Evolutionary conservation across 176 grass and related monocot species (phyloP).

Genomic region (Hsuehochloa calcarea): DNA sequence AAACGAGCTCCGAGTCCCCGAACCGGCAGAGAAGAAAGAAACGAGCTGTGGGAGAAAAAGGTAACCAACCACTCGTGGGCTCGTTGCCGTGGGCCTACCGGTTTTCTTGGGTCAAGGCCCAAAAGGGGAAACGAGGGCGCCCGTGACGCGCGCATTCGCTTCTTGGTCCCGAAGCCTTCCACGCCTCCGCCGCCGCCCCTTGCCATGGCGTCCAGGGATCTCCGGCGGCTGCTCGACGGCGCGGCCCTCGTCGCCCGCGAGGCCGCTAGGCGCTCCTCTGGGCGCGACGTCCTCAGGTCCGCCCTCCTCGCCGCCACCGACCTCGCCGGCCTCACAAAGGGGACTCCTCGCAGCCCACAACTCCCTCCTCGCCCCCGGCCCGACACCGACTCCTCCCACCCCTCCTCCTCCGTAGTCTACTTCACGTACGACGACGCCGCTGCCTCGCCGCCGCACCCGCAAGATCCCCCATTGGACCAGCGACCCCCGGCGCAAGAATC

Average conservation of each 20-base stretch:
- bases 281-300: constrained; percentile 44
- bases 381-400: constrained; percentile 1
- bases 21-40: no score
- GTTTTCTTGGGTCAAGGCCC: neutral
- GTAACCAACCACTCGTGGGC: no score
- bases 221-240: constrained; percentile 58
- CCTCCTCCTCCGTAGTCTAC: constrained; percentile 56
- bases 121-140: neutral
- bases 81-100: neutral
- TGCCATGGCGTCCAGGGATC: constrained; percentile 53
- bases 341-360: constrained; percentile 40
- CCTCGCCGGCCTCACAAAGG: constrained; percentile 71
- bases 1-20: no score
- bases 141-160: neutral
- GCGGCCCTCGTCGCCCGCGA: constrained; percentile 64
- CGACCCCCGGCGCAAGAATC: constrained; percentile 9
- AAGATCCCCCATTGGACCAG: constrained; percentile 27
- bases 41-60: neutral
- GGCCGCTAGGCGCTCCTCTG: constrained; percentile 30
- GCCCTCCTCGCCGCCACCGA: constrained; percentile 66
- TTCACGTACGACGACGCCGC: constrained; percentile 40
- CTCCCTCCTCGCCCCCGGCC: constrained; percentile 11
- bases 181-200: constrained; percentile 21
- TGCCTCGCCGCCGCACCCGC: neutral
- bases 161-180: constrained; percentile 33